Evolutionary conservation across 2,329 filamentous ascomycete genomes (phyloP), one percentile per base, ranked within the genome.

Genomic region (Sclerotinia subarctica): DNA sequence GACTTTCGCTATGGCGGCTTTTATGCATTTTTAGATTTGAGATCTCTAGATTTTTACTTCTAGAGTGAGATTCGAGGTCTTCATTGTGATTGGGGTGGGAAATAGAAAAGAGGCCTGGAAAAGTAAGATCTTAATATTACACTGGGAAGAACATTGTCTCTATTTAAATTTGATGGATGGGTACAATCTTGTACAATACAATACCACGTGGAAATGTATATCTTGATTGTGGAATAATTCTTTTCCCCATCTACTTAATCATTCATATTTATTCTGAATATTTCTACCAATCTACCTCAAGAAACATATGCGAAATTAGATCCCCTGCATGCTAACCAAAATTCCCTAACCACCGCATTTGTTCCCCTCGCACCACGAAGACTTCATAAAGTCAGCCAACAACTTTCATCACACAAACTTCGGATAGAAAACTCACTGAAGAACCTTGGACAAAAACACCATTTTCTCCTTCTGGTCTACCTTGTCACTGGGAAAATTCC

Each of bases 1-100:
- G 53, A 90, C 90, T 38, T 93, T 93, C 79, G 85, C 89, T 35
- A 79, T 93, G 75, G 89, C 90, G 60, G 87, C 85, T 3, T 90
- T 90, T 71, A 81, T 82, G 83, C 83, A 74, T 63, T 83, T 89
- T 68, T 87, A 80, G 73, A 64, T 44, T 57, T 1, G 3, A 26
- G 15, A 2, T 11, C n/a, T n/a, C 21, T 46, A 38, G 21, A 56
- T 56, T 21, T 32, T 5, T 7, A 29, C 29, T 29, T 51, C 35
- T 66, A 53, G 44, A 57, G 66, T 35, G 32, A 21, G 1, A 13
- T 32, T 54, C 29, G 53, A 56, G 19, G 53, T 15, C 13, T 15
- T 17, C 11, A 47, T 58, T 19, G 56, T 17, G 21, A 24, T 19
- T 2, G 4, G 42, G 21, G 86, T 87, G 57, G 81, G 83, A 77